A percentile compares a stretch with the other conserved stretches of the same genome.
phyloP scores from a whole-genome alignment of 116 monocot species.

The Posidonia oceanica region DNA sequence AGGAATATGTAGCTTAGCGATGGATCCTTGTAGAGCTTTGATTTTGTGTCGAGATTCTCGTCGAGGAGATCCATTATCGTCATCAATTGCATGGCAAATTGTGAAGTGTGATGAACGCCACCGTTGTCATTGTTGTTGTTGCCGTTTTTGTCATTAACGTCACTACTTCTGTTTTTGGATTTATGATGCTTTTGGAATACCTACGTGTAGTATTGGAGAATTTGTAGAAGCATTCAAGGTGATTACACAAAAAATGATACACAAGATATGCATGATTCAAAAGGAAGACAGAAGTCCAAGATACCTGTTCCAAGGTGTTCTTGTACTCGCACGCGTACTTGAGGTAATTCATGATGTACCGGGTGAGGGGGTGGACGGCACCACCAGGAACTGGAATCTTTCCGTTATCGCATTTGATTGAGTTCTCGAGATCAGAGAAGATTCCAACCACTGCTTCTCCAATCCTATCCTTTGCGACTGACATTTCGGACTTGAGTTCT shows the following conservation, averaged over 20 bases:
- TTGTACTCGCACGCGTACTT: constrained; percentile 61
- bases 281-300: no score
- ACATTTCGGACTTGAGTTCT: constrained; percentile 40
- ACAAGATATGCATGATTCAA: no score
- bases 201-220: not conserved
- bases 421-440: constrained; percentile 61
- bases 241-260: no score
- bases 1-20: constrained; percentile 51
- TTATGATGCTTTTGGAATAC: not conserved
- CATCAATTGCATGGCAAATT: constrained; percentile 33
- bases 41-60: constrained; percentile 33
- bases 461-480: constrained; percentile 19
- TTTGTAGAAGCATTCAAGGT: no score
- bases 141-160: not conserved
- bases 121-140: not conserved
- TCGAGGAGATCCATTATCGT: constrained; percentile 51
- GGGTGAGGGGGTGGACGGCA: constrained; percentile 65
- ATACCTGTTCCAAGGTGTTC: constrained; percentile 38
- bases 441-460: constrained; percentile 46
- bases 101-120: not conserved
- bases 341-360: constrained; percentile 74
- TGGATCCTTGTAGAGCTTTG: constrained; percentile 59
- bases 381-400: constrained; percentile 56
- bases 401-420: constrained; percentile 36
- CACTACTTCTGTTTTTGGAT: not conserved